A percentile compares a stretch with the other conserved stretches of the same genome.
phyloP scores from a whole-genome alignment of 345 rosid species.

The Populus davidiana region DNA sequence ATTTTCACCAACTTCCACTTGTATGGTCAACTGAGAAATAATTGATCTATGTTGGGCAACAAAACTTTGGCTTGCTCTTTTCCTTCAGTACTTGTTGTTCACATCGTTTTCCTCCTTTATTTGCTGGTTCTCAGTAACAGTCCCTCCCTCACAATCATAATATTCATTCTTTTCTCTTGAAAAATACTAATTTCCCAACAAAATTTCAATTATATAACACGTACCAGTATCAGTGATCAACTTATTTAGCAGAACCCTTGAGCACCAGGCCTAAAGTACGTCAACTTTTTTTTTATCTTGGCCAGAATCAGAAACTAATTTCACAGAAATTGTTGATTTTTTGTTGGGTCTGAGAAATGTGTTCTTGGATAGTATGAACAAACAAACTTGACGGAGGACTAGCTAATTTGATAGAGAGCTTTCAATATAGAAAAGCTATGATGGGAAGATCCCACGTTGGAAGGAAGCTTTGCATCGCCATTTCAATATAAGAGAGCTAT shows the following conservation, averaged over 20 bases:
- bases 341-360: background rate
- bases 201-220: background rate
- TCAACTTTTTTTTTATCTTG: background rate
- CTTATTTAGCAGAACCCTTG: too few relatives aligned
- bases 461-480: background rate
- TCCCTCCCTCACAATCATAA: background rate
- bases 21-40: too few relatives aligned
- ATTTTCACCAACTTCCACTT: too few relatives aligned
- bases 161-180: background rate
- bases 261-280: too few relatives aligned
- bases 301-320: background rate
- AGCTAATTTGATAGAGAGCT: background rate
- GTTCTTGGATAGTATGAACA: background rate
- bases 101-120: background rate
- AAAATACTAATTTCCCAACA: background rate
- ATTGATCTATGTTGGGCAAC: too few relatives aligned
- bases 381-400: background rate
- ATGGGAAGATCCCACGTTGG: background rate
- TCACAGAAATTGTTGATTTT: background rate
- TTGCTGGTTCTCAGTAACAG: background rate
- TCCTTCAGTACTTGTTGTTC: background rate
- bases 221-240: background rate
- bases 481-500: background rate
- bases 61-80: background rate
- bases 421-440: background rate